Base-by-base conservation (phyloP, 2,329 filamentous ascomycete species). In the Triangularia setosa region DNA sequence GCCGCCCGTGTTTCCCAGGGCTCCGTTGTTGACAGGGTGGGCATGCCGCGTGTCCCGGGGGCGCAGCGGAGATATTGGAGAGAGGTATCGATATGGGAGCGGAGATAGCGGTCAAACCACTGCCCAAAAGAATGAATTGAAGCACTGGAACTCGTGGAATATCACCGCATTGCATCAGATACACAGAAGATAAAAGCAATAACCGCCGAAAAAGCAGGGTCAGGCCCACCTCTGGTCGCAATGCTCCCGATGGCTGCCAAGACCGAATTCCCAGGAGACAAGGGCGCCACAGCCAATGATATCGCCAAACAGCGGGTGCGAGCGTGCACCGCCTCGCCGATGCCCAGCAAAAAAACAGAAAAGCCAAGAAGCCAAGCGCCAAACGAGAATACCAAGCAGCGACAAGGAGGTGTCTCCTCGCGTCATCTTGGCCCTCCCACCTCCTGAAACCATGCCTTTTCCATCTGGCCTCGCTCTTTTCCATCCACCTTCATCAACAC, bases 381-480 rank as follows among this genome's bases (percentile, higher is more conserved):
- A 61, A 58, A 63, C 64, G 61, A 65, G 67, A 67, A 65, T 69
- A 65, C 65, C 67, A 69, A 69, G 67, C 59, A 18, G 56, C 60
- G 52, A 24, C 52, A 28, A 25, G 21, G 23, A 24, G 52, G 52
- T 55, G 48, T 25, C 63, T 64, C 64, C 61, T 67, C 67, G 66
- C 65, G 65, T 68, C 69, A 68, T 67, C 40, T 61, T 61, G 58
- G 8, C 59, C 44, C 21, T 54, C 61, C 64, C 58, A 58, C 60
- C 61, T 54, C 59, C 58, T 60, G 68, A 60, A 62, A 65, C 60
- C 40, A 48, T 48, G 40, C 18, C n/a, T 23, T 48, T 48, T 48
- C 40, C 40, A 48, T 21, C 40, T 48, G 40, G 40, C 40, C 18
- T 48, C 40, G 40, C 40, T 48, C 40, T 48, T 48, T 48, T 48